phyloP scores from a whole-genome alignment of 805 yeast genomes.

The Hanseniaspora taiwanica region DNA sequence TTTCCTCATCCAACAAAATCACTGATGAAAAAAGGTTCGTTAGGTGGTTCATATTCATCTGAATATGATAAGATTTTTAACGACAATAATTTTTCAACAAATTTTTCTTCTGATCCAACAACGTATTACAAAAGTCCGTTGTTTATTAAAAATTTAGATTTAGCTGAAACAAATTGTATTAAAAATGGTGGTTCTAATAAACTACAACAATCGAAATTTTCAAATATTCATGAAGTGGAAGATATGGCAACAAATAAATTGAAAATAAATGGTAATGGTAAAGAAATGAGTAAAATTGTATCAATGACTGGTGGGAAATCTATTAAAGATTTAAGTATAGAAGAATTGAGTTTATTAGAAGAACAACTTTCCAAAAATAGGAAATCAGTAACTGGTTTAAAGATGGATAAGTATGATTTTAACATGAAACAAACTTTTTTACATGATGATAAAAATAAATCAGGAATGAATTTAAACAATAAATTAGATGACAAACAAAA shows the following conservation, averaged over 20 bases:
- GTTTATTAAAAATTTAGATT: not conserved
- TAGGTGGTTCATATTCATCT: not conserved
- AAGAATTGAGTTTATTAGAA: constrained; percentile 20
- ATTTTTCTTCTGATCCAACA: not conserved
- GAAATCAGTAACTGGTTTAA: constrained; percentile 13
- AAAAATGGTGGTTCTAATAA: not conserved
- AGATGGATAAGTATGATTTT: constrained; percentile 20
- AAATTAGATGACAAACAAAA: constrained; percentile 1
- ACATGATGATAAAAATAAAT: not conserved
- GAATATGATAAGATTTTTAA: not conserved
- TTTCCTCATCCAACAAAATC: not conserved
- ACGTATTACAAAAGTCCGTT: not conserved
- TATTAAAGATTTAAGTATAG: constrained; percentile 22
- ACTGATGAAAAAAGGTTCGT: not conserved
- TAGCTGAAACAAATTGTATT: not conserved
- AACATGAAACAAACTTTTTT: constrained; percentile 10
- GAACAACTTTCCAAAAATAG: constrained; percentile 15
- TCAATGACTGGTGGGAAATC: constrained; percentile 5
- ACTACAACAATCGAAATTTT: constrained; percentile 8
- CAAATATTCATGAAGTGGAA: constrained; percentile 23
- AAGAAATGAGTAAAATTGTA: constrained; percentile 2
- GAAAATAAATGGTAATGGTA: not conserved
- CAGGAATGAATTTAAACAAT: not conserved
- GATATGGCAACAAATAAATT: constrained; percentile 10
- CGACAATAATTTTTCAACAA: no score